A percentile compares a stretch with the other conserved stretches of the same genome.
These are phyloP conservation scores for Aspergillus tamarii DNA, from an alignment of 2,329 filamentous ascomycete genomes.

Conservation along the genomic window DNA sequence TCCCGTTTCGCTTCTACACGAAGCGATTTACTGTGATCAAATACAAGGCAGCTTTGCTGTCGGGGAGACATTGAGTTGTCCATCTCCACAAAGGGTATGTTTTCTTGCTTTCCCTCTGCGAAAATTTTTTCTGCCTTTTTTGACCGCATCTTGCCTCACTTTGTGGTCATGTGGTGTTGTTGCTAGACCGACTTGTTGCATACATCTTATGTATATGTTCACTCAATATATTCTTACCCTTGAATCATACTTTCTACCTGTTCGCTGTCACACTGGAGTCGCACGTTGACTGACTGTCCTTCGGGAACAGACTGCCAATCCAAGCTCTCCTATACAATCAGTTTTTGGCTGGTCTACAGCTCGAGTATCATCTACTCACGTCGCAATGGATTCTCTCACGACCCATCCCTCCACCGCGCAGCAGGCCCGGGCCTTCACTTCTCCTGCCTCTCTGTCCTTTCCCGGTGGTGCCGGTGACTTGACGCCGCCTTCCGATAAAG, in stretches of 20 bases:
- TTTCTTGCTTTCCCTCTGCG: slow-evolving; percentile 20
- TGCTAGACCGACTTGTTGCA: not conserved
- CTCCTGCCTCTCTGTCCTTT: slow-evolving; percentile 88
- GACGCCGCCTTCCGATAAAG: slow-evolving; percentile 75
- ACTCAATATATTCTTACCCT: slow-evolving; percentile 22
- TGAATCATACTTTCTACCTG: slow-evolving; percentile 2
- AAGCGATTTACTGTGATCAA: slow-evolving; percentile 7
- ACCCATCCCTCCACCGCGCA: slow-evolving; percentile 89
- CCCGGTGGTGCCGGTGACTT: slow-evolving; percentile 81
- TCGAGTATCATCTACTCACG: slow-evolving; percentile 30
- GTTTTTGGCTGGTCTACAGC: slow-evolving; percentile 28
- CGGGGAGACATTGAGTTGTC: slow-evolving; percentile 99
- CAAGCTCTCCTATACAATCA: slow-evolving; percentile 21
- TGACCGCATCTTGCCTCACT: not conserved
- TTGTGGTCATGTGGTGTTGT: not conserved
- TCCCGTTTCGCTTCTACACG: slow-evolving; percentile 12
- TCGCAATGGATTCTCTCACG: slow-evolving; percentile 82
- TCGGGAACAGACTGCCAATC: slow-evolving; percentile 31
- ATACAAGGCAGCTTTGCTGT: slow-evolving; percentile 30
- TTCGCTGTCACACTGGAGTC: slow-evolving; percentile 5
- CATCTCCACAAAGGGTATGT: slow-evolving; percentile 75
- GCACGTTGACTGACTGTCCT: slow-evolving; percentile 12
- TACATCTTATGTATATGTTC: slow-evolving; percentile 19
- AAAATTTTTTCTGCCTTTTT: slow-evolving; percentile 1
- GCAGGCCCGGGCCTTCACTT: slow-evolving; percentile 95